These are phyloP conservation scores for Goffeauzyma gilvescens DNA, from an alignment of 768 basidiomycete species.

Conservation along the genomic window DNA sequence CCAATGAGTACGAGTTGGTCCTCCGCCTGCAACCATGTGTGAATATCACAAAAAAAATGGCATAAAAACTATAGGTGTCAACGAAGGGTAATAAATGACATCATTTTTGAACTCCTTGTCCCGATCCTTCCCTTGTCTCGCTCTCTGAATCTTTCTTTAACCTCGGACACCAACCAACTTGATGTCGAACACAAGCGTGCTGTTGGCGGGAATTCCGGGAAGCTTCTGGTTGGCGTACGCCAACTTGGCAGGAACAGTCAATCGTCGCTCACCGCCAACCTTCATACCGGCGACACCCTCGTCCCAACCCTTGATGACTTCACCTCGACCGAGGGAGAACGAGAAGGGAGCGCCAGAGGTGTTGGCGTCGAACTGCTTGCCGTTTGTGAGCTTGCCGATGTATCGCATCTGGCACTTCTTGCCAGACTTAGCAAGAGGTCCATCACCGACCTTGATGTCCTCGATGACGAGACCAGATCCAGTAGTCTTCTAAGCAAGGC, in stretches of 20 bases:
- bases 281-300: slow-evolving; percentile 82
- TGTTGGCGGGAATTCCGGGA: slow-evolving; percentile 46
- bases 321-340: slow-evolving; percentile 64
- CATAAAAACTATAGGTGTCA: too few relatives aligned
- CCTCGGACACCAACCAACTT: too few relatives aligned
- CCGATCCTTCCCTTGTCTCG: too few relatives aligned
- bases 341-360: slow-evolving; percentile 40
- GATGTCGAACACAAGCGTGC: slow-evolving; percentile 55
- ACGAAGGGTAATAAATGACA: too few relatives aligned
- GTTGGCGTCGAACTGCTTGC: slow-evolving; percentile 53
- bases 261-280: slow-evolving; percentile 59
- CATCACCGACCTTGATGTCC: slow-evolving; percentile 61
- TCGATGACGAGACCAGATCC: slow-evolving; percentile 54
- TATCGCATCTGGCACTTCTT: slow-evolving; percentile 71
- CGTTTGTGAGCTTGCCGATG: slow-evolving; percentile 70
- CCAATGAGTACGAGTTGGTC: too few relatives aligned
- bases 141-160: too few relatives aligned
- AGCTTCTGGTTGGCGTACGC: slow-evolving; percentile 45
- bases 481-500: slow-evolving; percentile 33
- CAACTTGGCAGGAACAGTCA: slow-evolving; percentile 36
- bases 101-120: too few relatives aligned
- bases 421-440: slow-evolving; percentile 72
- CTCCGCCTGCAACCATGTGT: too few relatives aligned
- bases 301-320: slow-evolving; percentile 90
- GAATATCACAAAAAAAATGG: too few relatives aligned